phyloP scores from a whole-genome alignment of 805 yeast genomes.

The Ogataea nonfermentans region DNA sequence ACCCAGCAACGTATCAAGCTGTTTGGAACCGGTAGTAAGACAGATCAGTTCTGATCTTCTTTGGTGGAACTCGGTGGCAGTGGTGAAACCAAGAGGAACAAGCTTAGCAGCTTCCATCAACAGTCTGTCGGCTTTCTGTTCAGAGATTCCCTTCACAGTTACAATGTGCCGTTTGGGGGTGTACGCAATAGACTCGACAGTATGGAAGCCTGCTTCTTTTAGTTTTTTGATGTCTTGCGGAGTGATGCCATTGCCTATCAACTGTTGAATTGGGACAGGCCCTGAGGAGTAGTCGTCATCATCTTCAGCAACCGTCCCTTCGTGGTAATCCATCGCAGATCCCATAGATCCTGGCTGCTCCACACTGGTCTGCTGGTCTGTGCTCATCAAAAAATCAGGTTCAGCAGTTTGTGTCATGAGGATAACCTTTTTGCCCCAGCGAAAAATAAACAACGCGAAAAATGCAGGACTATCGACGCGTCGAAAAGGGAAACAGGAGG shows the following conservation, averaged over 20 bases:
- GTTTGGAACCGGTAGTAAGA: constrained; percentile 93
- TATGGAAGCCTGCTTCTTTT: constrained; percentile 78
- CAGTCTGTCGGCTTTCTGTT: constrained; percentile 88
- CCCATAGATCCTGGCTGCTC: constrained; percentile 14
- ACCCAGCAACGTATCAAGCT: constrained; percentile 86
- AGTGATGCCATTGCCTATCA: constrained; percentile 83
- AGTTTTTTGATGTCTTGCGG: constrained; percentile 75
- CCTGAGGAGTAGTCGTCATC: constrained; percentile 41
- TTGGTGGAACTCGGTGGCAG: constrained; percentile 91
- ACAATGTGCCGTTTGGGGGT: constrained; percentile 81
- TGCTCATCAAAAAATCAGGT: constrained; percentile 11
- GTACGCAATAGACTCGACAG: constrained; percentile 91
- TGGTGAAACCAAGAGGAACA: constrained; percentile 96
- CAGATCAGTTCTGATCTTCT: constrained; percentile 89
- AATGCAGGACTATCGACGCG: constrained; percentile 13
- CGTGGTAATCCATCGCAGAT: constrained; percentile 14
- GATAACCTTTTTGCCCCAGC: constrained; percentile 9
- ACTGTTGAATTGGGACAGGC: constrained; percentile 51
- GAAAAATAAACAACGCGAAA: constrained; percentile 23
- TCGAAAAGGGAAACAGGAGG: constrained; percentile 1
- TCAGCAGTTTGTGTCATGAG: constrained; percentile 18
- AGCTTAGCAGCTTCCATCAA: constrained; percentile 78
- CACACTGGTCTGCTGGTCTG: constrained; percentile 12
- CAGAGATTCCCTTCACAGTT: constrained; percentile 87
- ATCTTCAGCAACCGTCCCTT: constrained; percentile 36